These are phyloP conservation scores for Hypseocharis bilobata DNA, from an alignment of 441 rosid species.

Conservation along the genomic window DNA sequence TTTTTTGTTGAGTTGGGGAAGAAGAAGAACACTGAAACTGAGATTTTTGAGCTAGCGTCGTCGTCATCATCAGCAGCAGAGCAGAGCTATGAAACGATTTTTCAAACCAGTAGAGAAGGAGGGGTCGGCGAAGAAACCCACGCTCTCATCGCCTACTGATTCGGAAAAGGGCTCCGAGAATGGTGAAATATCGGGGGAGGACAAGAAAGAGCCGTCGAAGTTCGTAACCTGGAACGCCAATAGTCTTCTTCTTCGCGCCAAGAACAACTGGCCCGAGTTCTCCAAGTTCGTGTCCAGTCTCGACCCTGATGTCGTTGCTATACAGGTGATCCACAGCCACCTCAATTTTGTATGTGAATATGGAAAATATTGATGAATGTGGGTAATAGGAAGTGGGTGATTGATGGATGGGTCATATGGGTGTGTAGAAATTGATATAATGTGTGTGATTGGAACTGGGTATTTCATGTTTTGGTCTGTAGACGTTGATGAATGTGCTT, in stretches of 20 bases:
- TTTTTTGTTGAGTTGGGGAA: too few relatives aligned
- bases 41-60: conserved; percentile 16
- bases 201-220: conserved; percentile 52
- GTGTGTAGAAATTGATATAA: not conserved
- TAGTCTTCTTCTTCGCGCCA: conserved; percentile 86
- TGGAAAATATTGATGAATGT: too few relatives aligned
- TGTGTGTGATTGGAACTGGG: conserved; percentile 12
- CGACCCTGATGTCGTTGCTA: conserved; percentile 78
- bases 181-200: conserved; percentile 18
- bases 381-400: too few relatives aligned
- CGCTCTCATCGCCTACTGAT: conserved; percentile 26
- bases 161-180: conserved; percentile 24
- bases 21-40: not conserved
- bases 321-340: conserved; percentile 58
- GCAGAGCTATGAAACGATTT: conserved; percentile 61
- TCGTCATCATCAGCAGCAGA: not conserved
- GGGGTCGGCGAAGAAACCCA: conserved; percentile 61
- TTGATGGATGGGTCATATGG: not conserved
- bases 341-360: too few relatives aligned
- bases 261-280: conserved; percentile 80
- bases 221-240: conserved; percentile 92
- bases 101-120: conserved; percentile 82
- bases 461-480: not conserved
- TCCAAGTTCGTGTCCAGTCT: conserved; percentile 47
- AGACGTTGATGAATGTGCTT: not conserved